Evolutionary conservation across 2,329 filamentous ascomycete species (phyloP).

Genomic region (Claviceps humidiphila): DNA sequence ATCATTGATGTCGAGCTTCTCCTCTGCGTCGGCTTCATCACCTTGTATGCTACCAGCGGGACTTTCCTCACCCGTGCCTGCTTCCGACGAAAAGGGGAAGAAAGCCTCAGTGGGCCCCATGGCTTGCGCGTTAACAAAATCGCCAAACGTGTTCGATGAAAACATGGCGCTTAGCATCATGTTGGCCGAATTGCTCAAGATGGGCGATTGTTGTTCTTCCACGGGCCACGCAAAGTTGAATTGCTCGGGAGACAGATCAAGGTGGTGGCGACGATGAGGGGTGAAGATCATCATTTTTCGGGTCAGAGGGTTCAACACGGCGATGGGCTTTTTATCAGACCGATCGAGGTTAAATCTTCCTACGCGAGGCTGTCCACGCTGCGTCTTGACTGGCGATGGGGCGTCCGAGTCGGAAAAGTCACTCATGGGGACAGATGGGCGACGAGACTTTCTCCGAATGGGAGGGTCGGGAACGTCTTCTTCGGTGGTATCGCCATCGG

Average conservation of each 20-base stretch:
- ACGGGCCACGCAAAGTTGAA: conserved; percentile 36
- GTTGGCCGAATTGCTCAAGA: conserved; percentile 55
- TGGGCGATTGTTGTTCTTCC: conserved; percentile 34
- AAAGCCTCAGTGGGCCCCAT: conserved; percentile 65
- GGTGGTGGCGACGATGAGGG: conserved; percentile 32
- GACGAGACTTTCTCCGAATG: conserved; percentile 33
- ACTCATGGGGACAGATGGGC: conserved; percentile 21
- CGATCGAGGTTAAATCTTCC: conserved; percentile 42
- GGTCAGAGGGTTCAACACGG: conserved; percentile 42
- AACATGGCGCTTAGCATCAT: conserved; percentile 69
- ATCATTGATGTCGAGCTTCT: conserved; percentile 53
- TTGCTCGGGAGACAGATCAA: conserved; percentile 42
- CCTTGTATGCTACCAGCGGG: conserved; percentile 25
- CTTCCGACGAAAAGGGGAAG: conserved; percentile 54
- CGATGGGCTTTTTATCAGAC: conserved; percentile 42
- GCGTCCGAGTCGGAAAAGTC: conserved; percentile 38
- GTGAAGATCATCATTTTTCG: conserved; percentile 53
- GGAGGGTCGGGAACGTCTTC: conserved; percentile 42
- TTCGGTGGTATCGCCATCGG: conserved; percentile 49
- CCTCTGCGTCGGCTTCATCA: conserved; percentile 53
- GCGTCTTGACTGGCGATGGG: conserved; percentile 31
- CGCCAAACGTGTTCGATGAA: conserved; percentile 39
- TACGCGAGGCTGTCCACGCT: conserved; percentile 39
- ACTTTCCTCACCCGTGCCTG: conserved; percentile 38
- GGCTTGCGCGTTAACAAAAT: conserved; percentile 49